phyloP scores from a whole-genome alignment of 192 early-diverging fungal species.

The Funneliformis mosseae region DNA sequence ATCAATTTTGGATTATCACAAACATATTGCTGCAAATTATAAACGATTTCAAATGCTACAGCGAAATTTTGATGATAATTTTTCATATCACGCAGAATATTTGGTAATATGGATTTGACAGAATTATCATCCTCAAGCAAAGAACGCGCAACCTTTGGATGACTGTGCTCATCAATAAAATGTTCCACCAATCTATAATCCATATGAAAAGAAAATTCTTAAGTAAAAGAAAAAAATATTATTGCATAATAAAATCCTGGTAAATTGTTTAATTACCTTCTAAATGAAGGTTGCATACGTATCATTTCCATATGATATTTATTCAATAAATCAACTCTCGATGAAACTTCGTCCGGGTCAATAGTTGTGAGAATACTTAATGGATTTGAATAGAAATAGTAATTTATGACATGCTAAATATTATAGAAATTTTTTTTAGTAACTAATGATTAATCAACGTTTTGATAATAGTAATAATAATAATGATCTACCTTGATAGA shows the following conservation, averaged over 20 bases:
- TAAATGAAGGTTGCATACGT: conserved; percentile 74
- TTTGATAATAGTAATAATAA: background rate
- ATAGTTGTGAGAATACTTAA: conserved; percentile 65
- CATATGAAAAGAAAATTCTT: conserved; percentile 29
- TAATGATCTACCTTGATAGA: conserved; percentile 63
- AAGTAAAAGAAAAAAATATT: background rate
- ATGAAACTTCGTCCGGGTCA: conserved; percentile 26
- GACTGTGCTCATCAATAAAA: background rate
- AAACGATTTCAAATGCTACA: conserved; percentile 60
- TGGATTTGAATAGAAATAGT: conserved; percentile 84
- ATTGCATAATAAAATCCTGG: conserved; percentile 23
- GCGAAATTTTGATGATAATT: conserved; percentile 63
- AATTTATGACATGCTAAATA: conserved; percentile 79
- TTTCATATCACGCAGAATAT: conserved; percentile 50
- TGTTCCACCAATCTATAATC: conserved; percentile 30
- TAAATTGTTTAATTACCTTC: conserved; percentile 37
- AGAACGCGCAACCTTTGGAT: conserved; percentile 45
- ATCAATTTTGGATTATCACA: conserved; percentile 35
- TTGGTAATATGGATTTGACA: conserved; percentile 52
- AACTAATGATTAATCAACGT: conserved; percentile 7
- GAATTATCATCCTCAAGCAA: conserved; percentile 65
- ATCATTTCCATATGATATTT: conserved; percentile 63
- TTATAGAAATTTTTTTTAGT: background rate
- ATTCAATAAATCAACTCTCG: conserved; percentile 40
- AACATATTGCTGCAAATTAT: conserved; percentile 54